Conservation (phyloP, 2,329 filamentous ascomycete species). For the Pyricularia sp. region DNA sequence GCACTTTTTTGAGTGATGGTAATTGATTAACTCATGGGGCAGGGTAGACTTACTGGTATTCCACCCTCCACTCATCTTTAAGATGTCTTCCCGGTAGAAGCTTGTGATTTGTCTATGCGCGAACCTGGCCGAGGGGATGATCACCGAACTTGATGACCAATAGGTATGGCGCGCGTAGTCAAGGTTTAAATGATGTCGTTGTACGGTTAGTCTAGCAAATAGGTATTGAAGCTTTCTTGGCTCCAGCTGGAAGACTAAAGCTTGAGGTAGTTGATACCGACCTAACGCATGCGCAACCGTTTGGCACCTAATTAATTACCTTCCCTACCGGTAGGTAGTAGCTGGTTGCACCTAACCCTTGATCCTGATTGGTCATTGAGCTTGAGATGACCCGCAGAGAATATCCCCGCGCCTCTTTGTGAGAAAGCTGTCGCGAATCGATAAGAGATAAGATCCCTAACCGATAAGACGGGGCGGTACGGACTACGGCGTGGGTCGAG, state of each 20-base stretch:
- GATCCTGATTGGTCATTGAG: not conserved
- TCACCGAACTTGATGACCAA: not conserved
- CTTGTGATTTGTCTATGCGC: not conserved
- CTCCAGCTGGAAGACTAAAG: too few relatives aligned
- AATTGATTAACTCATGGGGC: not conserved
- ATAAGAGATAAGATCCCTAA: not conserved
- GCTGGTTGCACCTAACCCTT: not conserved
- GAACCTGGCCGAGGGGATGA: not conserved
- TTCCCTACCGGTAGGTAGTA: not conserved
- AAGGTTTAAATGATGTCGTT: not conserved
- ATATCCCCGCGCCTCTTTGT: not conserved
- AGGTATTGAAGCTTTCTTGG: too few relatives aligned
- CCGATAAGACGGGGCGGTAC: not conserved
- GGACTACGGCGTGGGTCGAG: not conserved
- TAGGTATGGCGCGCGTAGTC: not conserved
- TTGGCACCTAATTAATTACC: too few relatives aligned
- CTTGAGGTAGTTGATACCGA: too few relatives aligned
- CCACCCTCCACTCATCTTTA: constrained; percentile 54
- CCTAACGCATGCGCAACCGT: too few relatives aligned
- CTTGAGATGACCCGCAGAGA: not conserved
- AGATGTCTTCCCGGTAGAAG: not conserved
- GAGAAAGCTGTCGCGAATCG: too few relatives aligned
- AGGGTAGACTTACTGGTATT: constrained; percentile 61
- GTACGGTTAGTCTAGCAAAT: too few relatives aligned
- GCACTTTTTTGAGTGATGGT: not conserved